A percentile compares a stretch with the other conserved stretches of the same genome.
These are phyloP conservation scores for Chaetomiaceae sp. DNA, from an alignment of 2,329 filamentous ascomycete species.

Conservation along the genomic window DNA sequence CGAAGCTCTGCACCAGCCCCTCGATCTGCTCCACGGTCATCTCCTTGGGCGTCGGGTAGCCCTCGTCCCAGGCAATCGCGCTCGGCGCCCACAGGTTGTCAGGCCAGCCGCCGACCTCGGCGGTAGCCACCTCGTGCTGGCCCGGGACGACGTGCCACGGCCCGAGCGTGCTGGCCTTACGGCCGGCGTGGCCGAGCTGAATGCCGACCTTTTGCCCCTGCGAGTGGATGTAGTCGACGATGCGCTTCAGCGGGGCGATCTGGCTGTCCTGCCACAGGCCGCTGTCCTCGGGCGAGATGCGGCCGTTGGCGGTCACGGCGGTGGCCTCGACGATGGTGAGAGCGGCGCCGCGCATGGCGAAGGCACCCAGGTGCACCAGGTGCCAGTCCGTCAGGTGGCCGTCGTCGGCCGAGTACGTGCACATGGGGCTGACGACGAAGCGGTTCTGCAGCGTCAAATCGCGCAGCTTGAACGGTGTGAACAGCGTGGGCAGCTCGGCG, in stretches of 20 bases:
- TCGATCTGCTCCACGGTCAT: conserved; percentile 65
- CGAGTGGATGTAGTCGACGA: conserved; percentile 73
- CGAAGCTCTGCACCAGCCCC: conserved; percentile 56
- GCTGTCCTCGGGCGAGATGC: conserved; percentile 73
- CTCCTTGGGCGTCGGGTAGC: conserved; percentile 56
- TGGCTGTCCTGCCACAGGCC: conserved; percentile 84
- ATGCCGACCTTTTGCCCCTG: conserved; percentile 72
- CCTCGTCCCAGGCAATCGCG: conserved; percentile 52
- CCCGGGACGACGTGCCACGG: conserved; percentile 58
- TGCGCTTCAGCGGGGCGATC: conserved; percentile 61
- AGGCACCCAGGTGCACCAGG: conserved; percentile 73
- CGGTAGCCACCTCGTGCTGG: conserved; percentile 46
- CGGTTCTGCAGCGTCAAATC: conserved; percentile 50
- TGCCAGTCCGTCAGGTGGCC: conserved; percentile 77
- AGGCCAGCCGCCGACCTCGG: conserved; percentile 51
- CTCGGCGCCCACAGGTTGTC: conserved; percentile 48
- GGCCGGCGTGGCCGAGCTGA: conserved; percentile 75
- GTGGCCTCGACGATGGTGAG: conserved; percentile 75
- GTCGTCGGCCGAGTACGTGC: conserved; percentile 50
- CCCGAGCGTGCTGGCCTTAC: conserved; percentile 56
- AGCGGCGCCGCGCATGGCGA: conserved; percentile 67
- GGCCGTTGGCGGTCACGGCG: conserved; percentile 65
- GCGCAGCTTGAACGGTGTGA: conserved; percentile 51
- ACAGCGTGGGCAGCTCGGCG: conserved; percentile 44
- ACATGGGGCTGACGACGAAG: conserved; percentile 56